Percentiles rank a stretch among this genome's conserved stretches.
Evolutionary conservation across 1,139 yeast genomes (phyloP).

Genomic region (Yamadazyma diddensiae): DNA sequence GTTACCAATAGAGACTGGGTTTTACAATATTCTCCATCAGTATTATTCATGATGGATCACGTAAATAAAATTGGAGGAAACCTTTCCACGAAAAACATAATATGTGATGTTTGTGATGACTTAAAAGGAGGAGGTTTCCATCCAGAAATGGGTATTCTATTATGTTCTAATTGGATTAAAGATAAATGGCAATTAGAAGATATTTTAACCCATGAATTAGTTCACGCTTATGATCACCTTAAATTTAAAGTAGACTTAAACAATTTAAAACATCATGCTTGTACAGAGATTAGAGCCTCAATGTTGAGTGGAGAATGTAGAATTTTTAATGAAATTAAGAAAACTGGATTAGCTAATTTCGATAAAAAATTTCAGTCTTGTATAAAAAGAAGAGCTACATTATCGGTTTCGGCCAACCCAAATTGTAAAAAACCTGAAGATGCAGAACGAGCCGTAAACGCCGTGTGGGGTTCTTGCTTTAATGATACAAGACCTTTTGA

Average conservation of each 20-base stretch:
- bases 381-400: constrained; percentile 80
- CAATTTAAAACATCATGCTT: constrained; percentile 89
- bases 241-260: constrained; percentile 84
- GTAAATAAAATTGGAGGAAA: constrained; percentile 68
- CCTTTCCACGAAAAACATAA: constrained; percentile 44
- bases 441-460: constrained; percentile 77
- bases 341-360: constrained; percentile 59
- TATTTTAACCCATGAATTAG: constrained; percentile 85
- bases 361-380: constrained; percentile 88
- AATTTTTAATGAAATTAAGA: constrained; percentile 76
- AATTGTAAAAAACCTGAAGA: constrained; percentile 66
- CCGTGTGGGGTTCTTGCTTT: constrained; percentile 91
- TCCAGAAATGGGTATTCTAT: constrained; percentile 79
- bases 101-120: constrained; percentile 84
- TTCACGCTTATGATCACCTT: constrained; percentile 90
- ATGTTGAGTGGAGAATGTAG: constrained; percentile 95
- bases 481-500: constrained; percentile 96
- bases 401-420: constrained; percentile 86
- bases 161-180: constrained; percentile 82
- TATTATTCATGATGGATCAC: constrained; percentile 83
- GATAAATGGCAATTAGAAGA: constrained; percentile 87
- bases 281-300: constrained; percentile 93
- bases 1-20: constrained; percentile 77
- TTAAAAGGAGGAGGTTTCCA: constrained; percentile 91
- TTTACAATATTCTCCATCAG: constrained; percentile 77